phyloP scores from a whole-genome alignment of 2,329 filamentous ascomycete genomes.

The Colletotrichum caudatum region DNA sequence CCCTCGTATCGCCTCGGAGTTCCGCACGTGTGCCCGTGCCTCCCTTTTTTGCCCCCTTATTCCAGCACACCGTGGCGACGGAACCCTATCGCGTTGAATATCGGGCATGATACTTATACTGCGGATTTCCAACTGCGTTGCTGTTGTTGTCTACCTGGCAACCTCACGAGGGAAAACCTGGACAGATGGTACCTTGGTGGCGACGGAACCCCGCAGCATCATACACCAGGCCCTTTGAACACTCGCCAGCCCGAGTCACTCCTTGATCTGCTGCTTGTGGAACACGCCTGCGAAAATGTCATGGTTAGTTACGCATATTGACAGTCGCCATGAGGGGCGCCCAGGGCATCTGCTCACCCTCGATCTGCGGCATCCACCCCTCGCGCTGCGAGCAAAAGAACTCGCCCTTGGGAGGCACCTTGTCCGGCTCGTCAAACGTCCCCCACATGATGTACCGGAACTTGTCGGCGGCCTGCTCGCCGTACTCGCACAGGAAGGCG shows the following conservation, averaged over 20 bases:
- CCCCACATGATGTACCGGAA: slow-evolving; percentile 60
- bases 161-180: no score
- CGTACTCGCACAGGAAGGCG: slow-evolving; percentile 51
- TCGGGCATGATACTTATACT: no score
- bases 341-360: slow-evolving; percentile 47
- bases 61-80: background rate
- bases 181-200: no score
- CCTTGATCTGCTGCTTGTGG: slow-evolving; percentile 27
- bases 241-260: background rate
- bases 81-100: no score
- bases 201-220: background rate
- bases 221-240: background rate
- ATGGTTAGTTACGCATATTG: background rate
- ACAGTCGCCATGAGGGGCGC: background rate
- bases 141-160: no score
- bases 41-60: background rate
- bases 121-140: no score
- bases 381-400: slow-evolving; percentile 64
- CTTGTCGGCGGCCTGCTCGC: slow-evolving; percentile 53
- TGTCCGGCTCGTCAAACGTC: slow-evolving; percentile 61
- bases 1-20: background rate
- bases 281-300: background rate
- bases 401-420: slow-evolving; percentile 64
- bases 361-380: slow-evolving; percentile 64
- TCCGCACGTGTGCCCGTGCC: background rate